These are phyloP conservation scores for Phytophthora idaei DNA, from an alignment of 352 stramenopile species.

Conservation along the genomic window DNA sequence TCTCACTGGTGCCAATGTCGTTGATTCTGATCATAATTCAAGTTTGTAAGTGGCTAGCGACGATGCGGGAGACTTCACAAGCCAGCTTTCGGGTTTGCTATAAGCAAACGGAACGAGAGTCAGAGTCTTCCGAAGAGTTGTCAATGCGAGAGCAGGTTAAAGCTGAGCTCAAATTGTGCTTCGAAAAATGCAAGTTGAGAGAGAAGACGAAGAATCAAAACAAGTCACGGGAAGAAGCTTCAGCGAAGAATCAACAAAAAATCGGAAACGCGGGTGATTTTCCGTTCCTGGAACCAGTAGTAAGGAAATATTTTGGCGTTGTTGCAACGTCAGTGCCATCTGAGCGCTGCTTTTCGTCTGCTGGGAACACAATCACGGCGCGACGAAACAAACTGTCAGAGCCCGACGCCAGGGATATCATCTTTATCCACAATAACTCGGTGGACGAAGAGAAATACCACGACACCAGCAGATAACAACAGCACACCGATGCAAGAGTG, in stretches of 20 bases:
- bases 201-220: slow-evolving; percentile 6
- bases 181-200: slow-evolving; percentile 6
- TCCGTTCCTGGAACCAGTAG: slow-evolving; percentile 8
- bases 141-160: slow-evolving; percentile 10
- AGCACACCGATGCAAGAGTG: too few species aligned
- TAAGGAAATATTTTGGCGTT: slow-evolving; percentile 16
- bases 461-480: too few species aligned
- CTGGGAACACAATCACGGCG: slow-evolving; percentile 13
- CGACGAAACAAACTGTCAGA: slow-evolving; percentile 6
- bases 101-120: background rate
- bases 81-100: background rate
- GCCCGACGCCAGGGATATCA: slow-evolving; percentile 9
- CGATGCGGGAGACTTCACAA: slow-evolving; percentile 6
- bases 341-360: slow-evolving; percentile 20
- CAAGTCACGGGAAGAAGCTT: background rate
- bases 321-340: slow-evolving; percentile 17
- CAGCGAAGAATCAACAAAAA: slow-evolving; percentile 1
- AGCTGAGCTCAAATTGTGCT: slow-evolving; percentile 3
- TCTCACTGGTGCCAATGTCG: background rate
- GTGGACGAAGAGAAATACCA: background rate
- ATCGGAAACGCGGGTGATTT: slow-evolving; percentile 6
- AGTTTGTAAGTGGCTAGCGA: slow-evolving; percentile 10
- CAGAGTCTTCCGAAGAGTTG: background rate
- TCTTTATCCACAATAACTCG: slow-evolving; percentile 16
- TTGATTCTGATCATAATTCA: background rate